A percentile compares a stretch with the other conserved stretches of the same genome.
Conservation (phyloP, 176 grass and related monocot species). For the Pontederia crassipes region DNA sequence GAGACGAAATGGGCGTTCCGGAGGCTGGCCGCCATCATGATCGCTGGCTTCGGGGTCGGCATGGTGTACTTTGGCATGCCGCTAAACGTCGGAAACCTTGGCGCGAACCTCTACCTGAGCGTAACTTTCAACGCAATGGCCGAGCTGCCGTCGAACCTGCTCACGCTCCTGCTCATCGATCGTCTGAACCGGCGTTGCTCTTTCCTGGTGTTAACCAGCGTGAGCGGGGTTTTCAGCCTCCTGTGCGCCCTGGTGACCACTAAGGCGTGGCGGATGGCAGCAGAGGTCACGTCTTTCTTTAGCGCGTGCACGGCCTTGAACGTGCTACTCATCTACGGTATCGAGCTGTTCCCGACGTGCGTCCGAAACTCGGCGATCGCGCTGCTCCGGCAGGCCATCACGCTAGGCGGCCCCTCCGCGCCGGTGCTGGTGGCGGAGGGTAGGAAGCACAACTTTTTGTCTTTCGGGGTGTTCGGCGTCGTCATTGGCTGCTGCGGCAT, state of each 20-base stretch:
- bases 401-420: too few relatives aligned
- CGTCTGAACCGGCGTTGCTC: not conserved
- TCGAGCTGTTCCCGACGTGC: constrained; percentile 88
- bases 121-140: not conserved
- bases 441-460: too few relatives aligned
- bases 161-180: not conserved
- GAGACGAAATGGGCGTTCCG: not conserved
- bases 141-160: not conserved
- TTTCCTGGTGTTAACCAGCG: too few relatives aligned
- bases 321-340: constrained; percentile 45
- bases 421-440: too few relatives aligned
- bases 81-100: not conserved
- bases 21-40: not conserved
- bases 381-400: not conserved
- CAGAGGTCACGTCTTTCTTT: constrained; percentile 64
- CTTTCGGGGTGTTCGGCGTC: too few relatives aligned
- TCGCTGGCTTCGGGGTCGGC: not conserved
- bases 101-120: not conserved
- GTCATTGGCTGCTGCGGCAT: constrained; percentile 40
- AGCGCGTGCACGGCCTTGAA: constrained; percentile 58
- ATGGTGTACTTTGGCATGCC: constrained; percentile 3
- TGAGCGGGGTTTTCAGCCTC: constrained; percentile 36
- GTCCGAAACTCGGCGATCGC: constrained; percentile 76
- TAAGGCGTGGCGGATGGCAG: constrained; percentile 28
- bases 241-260: constrained; percentile 37